Evolutionary conservation across 139 green algal genomes (phyloP).

Genomic region (Haematococcus lacustris): DNA sequence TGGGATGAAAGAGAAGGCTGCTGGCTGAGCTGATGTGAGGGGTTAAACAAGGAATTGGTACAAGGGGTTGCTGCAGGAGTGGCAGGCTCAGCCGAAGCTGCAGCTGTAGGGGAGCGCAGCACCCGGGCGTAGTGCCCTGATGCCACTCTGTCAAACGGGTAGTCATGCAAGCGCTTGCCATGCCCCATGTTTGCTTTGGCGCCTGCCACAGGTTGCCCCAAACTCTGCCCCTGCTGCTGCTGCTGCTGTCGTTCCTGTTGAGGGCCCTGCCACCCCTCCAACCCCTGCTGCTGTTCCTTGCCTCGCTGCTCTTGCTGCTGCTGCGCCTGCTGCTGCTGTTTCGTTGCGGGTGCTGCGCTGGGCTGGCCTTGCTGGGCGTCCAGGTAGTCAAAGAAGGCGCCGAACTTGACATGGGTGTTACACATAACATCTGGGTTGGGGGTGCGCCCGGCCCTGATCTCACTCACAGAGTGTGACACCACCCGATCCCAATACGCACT

Average conservation of each 20-base stretch:
- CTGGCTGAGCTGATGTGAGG: too few relatives aligned
- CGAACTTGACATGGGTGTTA: slow-evolving; percentile 71
- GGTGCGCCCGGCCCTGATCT: slow-evolving; percentile 83
- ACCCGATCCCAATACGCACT: slow-evolving; percentile 87
- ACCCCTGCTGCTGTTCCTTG: slow-evolving; percentile 1
- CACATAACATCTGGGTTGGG: slow-evolving; percentile 98
- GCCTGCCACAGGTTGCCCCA: too few relatives aligned
- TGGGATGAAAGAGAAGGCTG: too few relatives aligned
- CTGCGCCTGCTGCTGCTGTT: not conserved
- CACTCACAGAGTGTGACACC: slow-evolving; percentile 70
- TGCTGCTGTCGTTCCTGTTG: not conserved
- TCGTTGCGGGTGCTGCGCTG: not conserved
- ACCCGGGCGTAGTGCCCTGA: slow-evolving; percentile 37
- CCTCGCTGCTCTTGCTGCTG: not conserved
- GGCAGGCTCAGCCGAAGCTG: too few relatives aligned
- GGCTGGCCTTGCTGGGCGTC: slow-evolving; percentile 14
- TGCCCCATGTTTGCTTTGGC: too few relatives aligned
- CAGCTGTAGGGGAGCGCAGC: too few relatives aligned
- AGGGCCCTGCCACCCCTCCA: slow-evolving; percentile 1
- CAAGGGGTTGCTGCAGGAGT: too few relatives aligned
- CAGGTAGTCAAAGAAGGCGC: slow-evolving; percentile 81
- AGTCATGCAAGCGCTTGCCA: too few relatives aligned
- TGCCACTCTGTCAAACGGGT: slow-evolving; percentile 11
- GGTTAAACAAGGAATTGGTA: too few relatives aligned
- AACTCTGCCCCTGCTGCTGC: not conserved